These are phyloP conservation scores for Syzygium aromaticum DNA, from an alignment of 345 rosid genomes.

Conservation along the genomic window DNA sequence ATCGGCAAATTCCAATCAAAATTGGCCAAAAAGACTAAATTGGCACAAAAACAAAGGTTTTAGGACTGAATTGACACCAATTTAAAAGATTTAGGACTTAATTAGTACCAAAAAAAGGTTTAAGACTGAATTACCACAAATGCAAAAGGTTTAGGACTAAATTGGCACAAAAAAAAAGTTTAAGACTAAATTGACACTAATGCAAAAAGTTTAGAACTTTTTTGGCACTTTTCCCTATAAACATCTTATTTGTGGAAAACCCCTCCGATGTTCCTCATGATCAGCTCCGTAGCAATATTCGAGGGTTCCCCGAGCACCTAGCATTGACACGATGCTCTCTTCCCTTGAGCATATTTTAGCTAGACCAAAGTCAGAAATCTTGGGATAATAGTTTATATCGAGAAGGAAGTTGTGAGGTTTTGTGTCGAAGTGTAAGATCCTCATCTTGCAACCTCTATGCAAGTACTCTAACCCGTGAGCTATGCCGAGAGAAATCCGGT, in stretches of 20 bases:
- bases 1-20: too few species aligned
- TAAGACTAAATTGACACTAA: too few species aligned
- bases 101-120: too few species aligned
- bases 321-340: slow-evolving; percentile 19
- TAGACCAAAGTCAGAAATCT: slow-evolving; percentile 39
- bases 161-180: too few species aligned
- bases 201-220: too few species aligned
- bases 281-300: slow-evolving; percentile 33
- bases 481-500: slow-evolving; percentile 13
- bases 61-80: too few species aligned
- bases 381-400: slow-evolving; percentile 23
- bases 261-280: slow-evolving; percentile 18
- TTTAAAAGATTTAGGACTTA: too few species aligned
- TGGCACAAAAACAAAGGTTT: too few species aligned
- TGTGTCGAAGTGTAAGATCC: slow-evolving; percentile 26
- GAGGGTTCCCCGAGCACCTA: slow-evolving; percentile 11
- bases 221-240: too few species aligned
- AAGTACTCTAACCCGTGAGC: slow-evolving; percentile 31
- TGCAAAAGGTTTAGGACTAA: too few species aligned
- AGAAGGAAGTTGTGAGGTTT: slow-evolving; percentile 40
- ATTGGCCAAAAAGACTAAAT: too few species aligned
- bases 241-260: slow-evolving; percentile 29
- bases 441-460: slow-evolving; percentile 29
- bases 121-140: too few species aligned
- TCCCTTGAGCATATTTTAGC: slow-evolving; percentile 22